Evolutionary conservation across 495 filamentous ascomycete species (phyloP).

Genomic region (Penicillium argentinense): DNA sequence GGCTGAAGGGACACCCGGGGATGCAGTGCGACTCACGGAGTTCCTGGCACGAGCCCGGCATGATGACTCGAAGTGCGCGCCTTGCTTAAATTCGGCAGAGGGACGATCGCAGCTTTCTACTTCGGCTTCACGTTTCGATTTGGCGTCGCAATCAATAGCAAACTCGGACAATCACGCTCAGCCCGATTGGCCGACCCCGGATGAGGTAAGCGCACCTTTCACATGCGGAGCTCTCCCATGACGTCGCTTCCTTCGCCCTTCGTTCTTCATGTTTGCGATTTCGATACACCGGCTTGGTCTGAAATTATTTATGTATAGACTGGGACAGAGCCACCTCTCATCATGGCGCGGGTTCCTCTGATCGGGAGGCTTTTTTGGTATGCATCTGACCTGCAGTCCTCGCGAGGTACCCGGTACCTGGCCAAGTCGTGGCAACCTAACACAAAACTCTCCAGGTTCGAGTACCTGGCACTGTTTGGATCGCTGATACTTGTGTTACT

Average conservation of each 20-base stretch:
- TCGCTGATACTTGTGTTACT: conserved; percentile 80
- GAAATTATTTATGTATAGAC: conserved; percentile 8
- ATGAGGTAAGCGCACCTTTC: conserved; percentile 44
- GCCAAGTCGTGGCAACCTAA: conserved; percentile 5
- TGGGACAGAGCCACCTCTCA: conserved; percentile 4
- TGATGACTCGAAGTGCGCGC: conserved; percentile 53
- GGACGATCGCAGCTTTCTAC: background rate
- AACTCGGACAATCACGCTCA: conserved; percentile 19
- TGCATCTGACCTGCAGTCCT: conserved; percentile 18
- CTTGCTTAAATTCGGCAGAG: background rate
- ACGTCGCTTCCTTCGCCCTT: conserved; percentile 22
- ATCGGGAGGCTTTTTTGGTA: conserved; percentile 78
- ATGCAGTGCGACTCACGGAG: conserved; percentile 65
- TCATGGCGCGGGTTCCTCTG: conserved; percentile 76
- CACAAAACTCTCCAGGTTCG: conserved; percentile 49
- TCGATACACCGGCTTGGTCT: no score
- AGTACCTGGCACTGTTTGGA: conserved; percentile 81
- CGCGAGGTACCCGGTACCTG: conserved; percentile 1
- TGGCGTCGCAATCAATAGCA: no score
- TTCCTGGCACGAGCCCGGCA: conserved; percentile 96
- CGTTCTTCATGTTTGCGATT: conserved; percentile 5
- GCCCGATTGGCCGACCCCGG: conserved; percentile 32
- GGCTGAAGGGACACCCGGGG: background rate
- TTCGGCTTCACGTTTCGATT: no score
- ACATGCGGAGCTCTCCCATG: conserved; percentile 26